A percentile compares a stretch with the other conserved stretches of the same genome.
phyloP scores from a whole-genome alignment of 2,329 filamentous ascomycete genomes.

The Cadophora sp. region DNA sequence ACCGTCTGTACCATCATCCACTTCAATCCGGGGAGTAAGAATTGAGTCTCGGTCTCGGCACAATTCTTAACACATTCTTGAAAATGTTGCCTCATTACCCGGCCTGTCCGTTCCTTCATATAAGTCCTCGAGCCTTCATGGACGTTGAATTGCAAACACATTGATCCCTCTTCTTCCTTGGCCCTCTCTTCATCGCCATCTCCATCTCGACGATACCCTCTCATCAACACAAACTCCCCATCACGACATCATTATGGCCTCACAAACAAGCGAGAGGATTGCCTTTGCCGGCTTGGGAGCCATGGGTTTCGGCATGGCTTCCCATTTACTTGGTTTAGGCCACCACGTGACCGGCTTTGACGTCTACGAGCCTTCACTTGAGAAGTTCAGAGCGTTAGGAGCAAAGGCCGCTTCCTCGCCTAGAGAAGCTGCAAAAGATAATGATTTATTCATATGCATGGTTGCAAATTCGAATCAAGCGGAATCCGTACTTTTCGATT shows the following conservation, averaged over 20 bases:
- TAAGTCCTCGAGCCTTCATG: background rate
- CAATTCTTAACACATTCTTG: background rate
- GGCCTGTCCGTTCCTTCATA: background rate
- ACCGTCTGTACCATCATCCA: background rate
- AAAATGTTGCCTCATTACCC: slow-evolving; percentile 12
- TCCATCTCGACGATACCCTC: background rate
- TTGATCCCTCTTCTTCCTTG: slow-evolving; percentile 1
- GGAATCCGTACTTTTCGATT: slow-evolving; percentile 67
- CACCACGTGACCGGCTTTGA: slow-evolving; percentile 75
- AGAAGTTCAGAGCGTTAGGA: slow-evolving; percentile 67
- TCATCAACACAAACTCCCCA: background rate
- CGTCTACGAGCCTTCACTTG: slow-evolving; percentile 69
- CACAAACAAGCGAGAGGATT: slow-evolving; percentile 46
- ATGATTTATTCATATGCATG: slow-evolving; percentile 73
- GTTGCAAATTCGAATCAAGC: slow-evolving; percentile 75
- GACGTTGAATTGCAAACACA: background rate
- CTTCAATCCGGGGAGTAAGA: slow-evolving; percentile 2
- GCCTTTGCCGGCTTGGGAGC: slow-evolving; percentile 66
- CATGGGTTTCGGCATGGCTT: slow-evolving; percentile 84
- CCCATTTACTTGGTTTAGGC: slow-evolving; percentile 70
- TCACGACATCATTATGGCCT: slow-evolving; percentile 4
- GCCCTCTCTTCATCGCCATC: background rate
- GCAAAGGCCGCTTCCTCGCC: slow-evolving; percentile 65
- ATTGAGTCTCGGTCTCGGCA: background rate
- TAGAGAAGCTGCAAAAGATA: slow-evolving; percentile 63